Conservation (phyloP, 2,329 filamentous ascomycete genomes). For the Trichophyton mentagrophytes region DNA sequence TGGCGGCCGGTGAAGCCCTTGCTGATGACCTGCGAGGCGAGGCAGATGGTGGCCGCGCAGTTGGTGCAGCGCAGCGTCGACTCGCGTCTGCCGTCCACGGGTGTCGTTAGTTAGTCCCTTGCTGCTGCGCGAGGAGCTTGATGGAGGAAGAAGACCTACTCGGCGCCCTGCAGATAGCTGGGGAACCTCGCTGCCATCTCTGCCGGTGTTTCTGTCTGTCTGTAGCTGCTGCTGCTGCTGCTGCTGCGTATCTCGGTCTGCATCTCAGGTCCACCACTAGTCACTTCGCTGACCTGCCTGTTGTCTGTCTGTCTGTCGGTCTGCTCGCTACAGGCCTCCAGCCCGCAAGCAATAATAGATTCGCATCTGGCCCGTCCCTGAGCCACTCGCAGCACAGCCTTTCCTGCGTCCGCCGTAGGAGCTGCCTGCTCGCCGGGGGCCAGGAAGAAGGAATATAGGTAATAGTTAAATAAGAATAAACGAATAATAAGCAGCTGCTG, state of each 20-base stretch:
- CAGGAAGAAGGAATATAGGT: too few relatives aligned
- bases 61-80: conserved; percentile 45
- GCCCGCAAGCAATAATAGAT: neutral
- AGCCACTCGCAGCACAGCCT: neutral
- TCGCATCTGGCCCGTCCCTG: neutral
- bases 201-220: too few relatives aligned
- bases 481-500: neutral
- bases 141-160: neutral
- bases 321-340: neutral
- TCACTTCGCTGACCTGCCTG: neutral
- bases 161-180: neutral
- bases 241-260: too few relatives aligned
- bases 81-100: neutral
- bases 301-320: neutral
- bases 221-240: too few relatives aligned
- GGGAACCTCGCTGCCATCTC: neutral
- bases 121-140: too few relatives aligned
- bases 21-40: conserved; percentile 47
- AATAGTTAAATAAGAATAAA: too few relatives aligned
- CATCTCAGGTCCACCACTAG: too few relatives aligned
- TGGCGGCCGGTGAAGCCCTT: conserved; percentile 55
- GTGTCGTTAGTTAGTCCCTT: neutral
- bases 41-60: conserved; percentile 47
- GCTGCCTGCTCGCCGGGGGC: too few relatives aligned
- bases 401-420: too few relatives aligned